Percentiles rank a stretch among this genome's conserved stretches.
phyloP scores from a whole-genome alignment of 2,329 filamentous ascomycete species.

The Colletotrichum chrysophilum region DNA sequence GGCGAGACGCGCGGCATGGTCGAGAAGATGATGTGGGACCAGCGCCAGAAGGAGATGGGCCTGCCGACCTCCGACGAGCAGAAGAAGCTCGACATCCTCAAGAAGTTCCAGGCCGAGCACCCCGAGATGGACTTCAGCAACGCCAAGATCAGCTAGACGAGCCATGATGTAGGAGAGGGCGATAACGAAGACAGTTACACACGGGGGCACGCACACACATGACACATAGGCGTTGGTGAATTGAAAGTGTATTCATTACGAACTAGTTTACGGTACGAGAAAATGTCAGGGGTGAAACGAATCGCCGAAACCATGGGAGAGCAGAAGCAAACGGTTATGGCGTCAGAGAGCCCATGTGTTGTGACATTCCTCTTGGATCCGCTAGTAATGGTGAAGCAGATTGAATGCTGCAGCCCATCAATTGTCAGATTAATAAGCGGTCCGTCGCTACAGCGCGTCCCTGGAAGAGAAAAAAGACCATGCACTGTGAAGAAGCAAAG shows the following conservation, averaged over 20 bases:
- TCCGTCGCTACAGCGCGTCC: slow-evolving; percentile 34
- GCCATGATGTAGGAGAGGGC: neutral
- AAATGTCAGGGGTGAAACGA: slow-evolving; percentile 70
- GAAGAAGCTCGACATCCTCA: slow-evolving; percentile 91
- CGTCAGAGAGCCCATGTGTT: slow-evolving; percentile 65
- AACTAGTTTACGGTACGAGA: neutral
- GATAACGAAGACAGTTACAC: neutral
- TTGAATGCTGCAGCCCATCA: slow-evolving; percentile 56
- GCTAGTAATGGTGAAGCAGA: slow-evolving; percentile 60
- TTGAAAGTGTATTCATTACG: neutral
- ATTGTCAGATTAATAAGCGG: slow-evolving; percentile 49
- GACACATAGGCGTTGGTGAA: neutral
- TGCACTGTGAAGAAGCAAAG: neutral
- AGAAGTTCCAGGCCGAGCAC: slow-evolving; percentile 87
- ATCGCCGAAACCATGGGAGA: slow-evolving; percentile 55
- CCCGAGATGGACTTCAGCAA: slow-evolving; percentile 77
- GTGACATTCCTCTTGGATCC: slow-evolving; percentile 59
- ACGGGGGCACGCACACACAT: neutral
- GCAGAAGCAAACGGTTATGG: slow-evolving; percentile 38
- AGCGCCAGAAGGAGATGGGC: slow-evolving; percentile 93
- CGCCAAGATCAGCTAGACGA: slow-evolving; percentile 60
- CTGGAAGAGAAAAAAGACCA: neutral
- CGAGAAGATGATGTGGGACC: slow-evolving; percentile 99
- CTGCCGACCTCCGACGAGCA: slow-evolving; percentile 91
- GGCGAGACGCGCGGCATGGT: slow-evolving; percentile 97